These are phyloP conservation scores for Smittium mucronatum DNA, from an alignment of 371 early-diverging fungal genomes.

Conservation along the genomic window DNA sequence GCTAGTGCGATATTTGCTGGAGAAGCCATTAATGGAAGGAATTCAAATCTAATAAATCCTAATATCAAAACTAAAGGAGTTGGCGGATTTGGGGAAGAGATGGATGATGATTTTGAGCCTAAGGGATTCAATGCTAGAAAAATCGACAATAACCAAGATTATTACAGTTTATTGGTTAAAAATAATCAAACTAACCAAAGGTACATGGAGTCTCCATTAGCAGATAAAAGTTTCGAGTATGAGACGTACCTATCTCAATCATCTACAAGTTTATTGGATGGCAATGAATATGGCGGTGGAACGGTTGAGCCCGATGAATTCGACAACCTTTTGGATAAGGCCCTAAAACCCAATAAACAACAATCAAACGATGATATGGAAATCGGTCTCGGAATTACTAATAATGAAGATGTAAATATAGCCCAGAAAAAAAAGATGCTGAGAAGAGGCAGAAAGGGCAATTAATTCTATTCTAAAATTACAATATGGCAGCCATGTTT, in stretches of 20 bases:
- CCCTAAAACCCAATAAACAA: not conserved
- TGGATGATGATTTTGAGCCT: not conserved
- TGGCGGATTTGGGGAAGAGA: not conserved
- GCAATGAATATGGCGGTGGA: not conserved
- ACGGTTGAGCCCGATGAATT: conserved; percentile 7
- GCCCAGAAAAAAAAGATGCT: not conserved
- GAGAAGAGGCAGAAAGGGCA: not conserved
- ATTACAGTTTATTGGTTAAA: not conserved
- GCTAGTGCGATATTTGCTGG: not conserved
- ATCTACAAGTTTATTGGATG: not conserved
- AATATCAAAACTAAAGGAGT: not conserved
- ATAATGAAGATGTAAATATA: too few relatives aligned
- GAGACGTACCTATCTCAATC: not conserved
- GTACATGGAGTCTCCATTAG: not conserved
- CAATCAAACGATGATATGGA: too few relatives aligned
- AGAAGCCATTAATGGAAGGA: not conserved
- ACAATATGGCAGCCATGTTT: not conserved
- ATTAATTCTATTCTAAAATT: not conserved
- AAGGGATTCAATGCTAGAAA: not conserved
- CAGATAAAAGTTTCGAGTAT: not conserved
- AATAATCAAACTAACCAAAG: not conserved
- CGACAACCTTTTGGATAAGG: conserved; percentile 4
- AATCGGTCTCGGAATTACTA: too few relatives aligned
- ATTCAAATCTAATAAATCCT: not conserved
- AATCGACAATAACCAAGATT: not conserved